Base-by-base conservation (phyloP, 495 filamentous ascomycete genomes). In the Trichoderma virens region DNA sequence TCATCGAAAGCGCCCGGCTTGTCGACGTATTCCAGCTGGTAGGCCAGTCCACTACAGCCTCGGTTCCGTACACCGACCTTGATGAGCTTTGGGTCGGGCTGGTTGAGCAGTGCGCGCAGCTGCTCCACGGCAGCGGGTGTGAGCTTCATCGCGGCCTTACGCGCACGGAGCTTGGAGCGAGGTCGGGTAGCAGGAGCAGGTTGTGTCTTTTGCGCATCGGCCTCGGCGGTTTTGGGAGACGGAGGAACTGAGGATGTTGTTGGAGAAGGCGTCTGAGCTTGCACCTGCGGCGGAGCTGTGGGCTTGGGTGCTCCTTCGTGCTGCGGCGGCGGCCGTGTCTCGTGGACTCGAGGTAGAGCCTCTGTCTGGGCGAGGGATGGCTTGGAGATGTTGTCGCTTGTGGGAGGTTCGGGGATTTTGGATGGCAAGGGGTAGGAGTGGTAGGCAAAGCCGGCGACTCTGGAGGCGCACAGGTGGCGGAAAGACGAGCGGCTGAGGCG, bases 11-110 rank as follows among this genome's bases (percentile, higher is more conserved):
- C 81, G 3, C 85, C 90, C 0, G 92, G 82, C 78, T 91, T 90
- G 68, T 97, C 93, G 32, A 98, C 93, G 71, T 94, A 98, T 73
- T 98, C 92, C 5, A 98, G 81, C 69, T 96, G 86, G 72, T 98
- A 98, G n/a, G 93, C 88, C 67, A 97, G 78, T 38, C 94, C 94
- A 8, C 92, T 97, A 72, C 94, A 98, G n/a, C 94, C 95, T 38
- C 89, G 83, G 73, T 96, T 97, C 76, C 90, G 92, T 31, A 98
- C 93, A 0, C 95, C 93, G 0, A 98, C 89, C 63, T 93, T 88
- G 67, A 98, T 96, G 64, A 95, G 79, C 76, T 96, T 95, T 0
- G 93, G 92, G 0, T 91, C 84, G 0, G 94, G 95, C 69, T 90
- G 87, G 39, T 88, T 79, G 34, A 97, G 83, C 34, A 98, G 75